Percentiles rank a stretch among this genome's conserved stretches.
These are phyloP conservation scores for Lanmaoa rubissima DNA, from an alignment of 768 basidiomycete genomes.

Conservation along the genomic window DNA sequence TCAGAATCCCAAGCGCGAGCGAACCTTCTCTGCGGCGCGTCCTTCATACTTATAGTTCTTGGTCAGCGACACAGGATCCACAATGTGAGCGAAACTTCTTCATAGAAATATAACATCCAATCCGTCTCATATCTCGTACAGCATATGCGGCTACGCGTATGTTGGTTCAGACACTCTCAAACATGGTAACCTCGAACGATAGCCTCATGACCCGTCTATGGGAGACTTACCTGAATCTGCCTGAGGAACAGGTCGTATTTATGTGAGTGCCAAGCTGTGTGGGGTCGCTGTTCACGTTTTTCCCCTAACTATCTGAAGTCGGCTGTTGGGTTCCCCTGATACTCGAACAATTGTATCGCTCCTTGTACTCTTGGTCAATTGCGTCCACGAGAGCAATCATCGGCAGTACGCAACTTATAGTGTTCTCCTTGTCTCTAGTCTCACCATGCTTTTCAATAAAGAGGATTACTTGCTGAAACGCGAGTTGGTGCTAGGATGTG, in stretches of 20 bases:
- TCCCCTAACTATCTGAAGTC: conserved; percentile 36
- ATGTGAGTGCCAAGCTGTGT: conserved; percentile 49
- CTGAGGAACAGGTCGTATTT: conserved; percentile 72
- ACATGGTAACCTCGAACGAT: conserved; percentile 77
- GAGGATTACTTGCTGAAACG: conserved; percentile 52
- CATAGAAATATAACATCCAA: neutral
- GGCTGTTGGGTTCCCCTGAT: conserved; percentile 65
- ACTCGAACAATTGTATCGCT: conserved; percentile 56
- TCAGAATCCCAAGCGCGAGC: conserved; percentile 48
- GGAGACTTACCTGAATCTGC: conserved; percentile 61
- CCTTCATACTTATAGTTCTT: conserved; percentile 75
- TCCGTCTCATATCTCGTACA: conserved; percentile 28
- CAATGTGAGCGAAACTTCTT: conserved; percentile 43
- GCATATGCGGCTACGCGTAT: conserved; percentile 64
- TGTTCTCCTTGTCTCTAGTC: conserved; percentile 5
- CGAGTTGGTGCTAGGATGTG: conserved; percentile 63
- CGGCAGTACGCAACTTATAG: conserved; percentile 48
- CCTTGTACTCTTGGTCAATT: conserved; percentile 72
- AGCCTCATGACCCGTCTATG: conserved; percentile 54
- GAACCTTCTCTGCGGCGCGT: conserved; percentile 69
- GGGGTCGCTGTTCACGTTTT: neutral
- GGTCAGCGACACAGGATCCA: conserved; percentile 61
- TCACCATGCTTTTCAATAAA: conserved; percentile 5
- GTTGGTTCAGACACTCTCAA: conserved; percentile 77
- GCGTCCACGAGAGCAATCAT: conserved; percentile 53